Conservation (phyloP, 2,329 filamentous ascomycete genomes). For the Colletotrichum navitas region DNA sequence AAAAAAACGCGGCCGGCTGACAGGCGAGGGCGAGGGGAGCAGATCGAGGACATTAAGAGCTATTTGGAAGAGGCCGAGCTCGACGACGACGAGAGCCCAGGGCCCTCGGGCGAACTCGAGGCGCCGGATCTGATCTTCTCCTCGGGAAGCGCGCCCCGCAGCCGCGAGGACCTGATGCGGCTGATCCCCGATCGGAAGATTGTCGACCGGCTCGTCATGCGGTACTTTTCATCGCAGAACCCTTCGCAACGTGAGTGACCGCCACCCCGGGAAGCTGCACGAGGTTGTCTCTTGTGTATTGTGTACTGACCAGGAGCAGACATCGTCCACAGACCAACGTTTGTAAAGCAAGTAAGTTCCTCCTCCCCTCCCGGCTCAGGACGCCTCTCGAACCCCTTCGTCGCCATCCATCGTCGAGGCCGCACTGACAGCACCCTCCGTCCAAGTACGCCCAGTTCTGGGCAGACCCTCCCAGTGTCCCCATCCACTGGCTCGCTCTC, state of each 20-base stretch:
- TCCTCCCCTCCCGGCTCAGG: not conserved
- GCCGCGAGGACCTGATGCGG: conserved; percentile 61
- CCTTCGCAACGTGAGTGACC: conserved; percentile 62
- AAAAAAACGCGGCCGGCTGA: conserved; percentile 36
- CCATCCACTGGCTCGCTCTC: conserved; percentile 63
- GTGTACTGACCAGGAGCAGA: conserved; percentile 52
- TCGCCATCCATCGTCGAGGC: not conserved
- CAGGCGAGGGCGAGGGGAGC: not conserved
- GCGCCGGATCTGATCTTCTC: conserved; percentile 59
- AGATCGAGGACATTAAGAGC: conserved; percentile 71
- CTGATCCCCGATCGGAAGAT: conserved; percentile 60
- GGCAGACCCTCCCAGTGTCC: conserved; percentile 54
- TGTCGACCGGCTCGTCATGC: conserved; percentile 63
- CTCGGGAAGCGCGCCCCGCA: conserved; percentile 54
- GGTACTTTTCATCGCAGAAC: conserved; percentile 66
- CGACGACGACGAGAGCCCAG: conserved; percentile 51
- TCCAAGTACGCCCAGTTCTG: conserved; percentile 64
- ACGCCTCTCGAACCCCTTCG: not conserved
- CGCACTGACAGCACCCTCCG: not conserved
- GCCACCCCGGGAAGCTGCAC: not conserved
- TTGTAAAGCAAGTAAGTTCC: conserved; percentile 57
- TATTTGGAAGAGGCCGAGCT: conserved; percentile 66
- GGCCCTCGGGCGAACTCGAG: conserved; percentile 51
- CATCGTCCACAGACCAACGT: conserved; percentile 66
- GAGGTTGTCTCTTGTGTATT: conserved; percentile 21